A percentile compares a stretch with the other conserved stretches of the same genome.
Conservation (phyloP, 305 asterid genomes). For the Plantago lanceolata region DNA sequence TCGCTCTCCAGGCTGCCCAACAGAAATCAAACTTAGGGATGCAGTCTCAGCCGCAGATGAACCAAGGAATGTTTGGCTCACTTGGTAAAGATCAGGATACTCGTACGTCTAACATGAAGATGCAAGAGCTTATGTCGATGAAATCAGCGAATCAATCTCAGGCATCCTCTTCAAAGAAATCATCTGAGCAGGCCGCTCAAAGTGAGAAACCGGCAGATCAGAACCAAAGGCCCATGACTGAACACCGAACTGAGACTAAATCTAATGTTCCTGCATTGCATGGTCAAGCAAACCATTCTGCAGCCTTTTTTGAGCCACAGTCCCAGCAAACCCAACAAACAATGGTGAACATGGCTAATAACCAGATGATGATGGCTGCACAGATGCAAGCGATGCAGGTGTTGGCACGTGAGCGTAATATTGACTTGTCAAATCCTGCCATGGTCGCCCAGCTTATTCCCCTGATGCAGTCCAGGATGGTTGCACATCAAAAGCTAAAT, state of each 20-base stretch:
- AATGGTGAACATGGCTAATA: conserved; percentile 55
- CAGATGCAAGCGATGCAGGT: conserved; percentile 94
- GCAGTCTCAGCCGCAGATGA: conserved; percentile 78
- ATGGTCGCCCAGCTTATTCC: conserved; percentile 74
- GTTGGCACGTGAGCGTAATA: conserved; percentile 81
- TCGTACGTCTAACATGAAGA: conserved; percentile 56
- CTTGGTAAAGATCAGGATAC: conserved; percentile 71
- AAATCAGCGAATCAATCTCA: conserved; percentile 66
- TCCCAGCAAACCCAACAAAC: conserved; percentile 69
- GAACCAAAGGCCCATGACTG: conserved; percentile 45
- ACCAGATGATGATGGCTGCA: conserved; percentile 68
- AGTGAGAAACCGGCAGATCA: conserved; percentile 59
- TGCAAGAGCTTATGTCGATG: conserved; percentile 60
- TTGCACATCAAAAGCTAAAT: conserved; percentile 64
- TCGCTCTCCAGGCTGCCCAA: conserved; percentile 68
- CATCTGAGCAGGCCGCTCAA: conserved; percentile 49
- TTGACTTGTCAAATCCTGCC: conserved; percentile 88
- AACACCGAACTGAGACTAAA: conserved; percentile 59
- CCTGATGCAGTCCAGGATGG: conserved; percentile 79
- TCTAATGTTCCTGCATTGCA: conserved; percentile 42
- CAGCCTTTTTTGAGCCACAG: conserved; percentile 51
- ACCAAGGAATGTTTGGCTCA: conserved; percentile 62
- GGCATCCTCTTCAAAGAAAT: conserved; percentile 64
- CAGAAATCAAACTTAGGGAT: conserved; percentile 67
- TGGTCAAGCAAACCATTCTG: conserved; percentile 56